phyloP scores from a whole-genome alignment of 1,284 basidiomycete genomes.

The Phellopilus nigrolimitatus region DNA sequence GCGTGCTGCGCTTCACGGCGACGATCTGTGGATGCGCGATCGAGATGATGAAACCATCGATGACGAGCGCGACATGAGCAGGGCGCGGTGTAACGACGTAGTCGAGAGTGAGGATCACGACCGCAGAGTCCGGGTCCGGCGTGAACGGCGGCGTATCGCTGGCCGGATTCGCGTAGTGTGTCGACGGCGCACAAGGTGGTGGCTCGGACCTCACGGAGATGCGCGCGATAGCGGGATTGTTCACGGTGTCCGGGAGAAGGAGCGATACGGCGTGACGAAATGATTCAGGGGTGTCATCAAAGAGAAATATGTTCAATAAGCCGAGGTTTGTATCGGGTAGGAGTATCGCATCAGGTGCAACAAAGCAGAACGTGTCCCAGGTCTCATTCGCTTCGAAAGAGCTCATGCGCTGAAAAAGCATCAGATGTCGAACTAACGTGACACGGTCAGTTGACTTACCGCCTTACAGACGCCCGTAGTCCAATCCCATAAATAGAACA shows the following conservation, averaged over 20 bases:
- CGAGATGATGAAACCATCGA: too few species aligned
- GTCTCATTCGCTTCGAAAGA: not conserved
- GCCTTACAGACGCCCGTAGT: conserved; percentile 6
- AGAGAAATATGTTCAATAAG: conserved; percentile 11
- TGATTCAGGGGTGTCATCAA: conserved; percentile 9
- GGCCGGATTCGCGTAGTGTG: not conserved
- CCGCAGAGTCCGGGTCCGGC: conserved; percentile 7
- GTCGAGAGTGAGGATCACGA: not conserved
- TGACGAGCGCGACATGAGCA: not conserved
- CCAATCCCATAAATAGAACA: conserved; percentile 15
- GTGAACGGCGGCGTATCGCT: conserved; percentile 4
- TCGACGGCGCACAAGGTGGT: not conserved
- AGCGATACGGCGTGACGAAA: conserved; percentile 9
- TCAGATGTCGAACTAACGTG: not conserved
- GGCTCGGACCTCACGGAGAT: not conserved
- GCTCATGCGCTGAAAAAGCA: not conserved
- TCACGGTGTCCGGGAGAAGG: conserved; percentile 6
- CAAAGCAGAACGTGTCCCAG: conserved; percentile 19
- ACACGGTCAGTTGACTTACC: conserved; percentile 6
- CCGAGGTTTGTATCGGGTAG: conserved; percentile 10
- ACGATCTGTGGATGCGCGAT: not conserved
- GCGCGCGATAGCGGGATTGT: not conserved
- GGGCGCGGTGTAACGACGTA: not conserved
- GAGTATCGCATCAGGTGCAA: conserved; percentile 13
- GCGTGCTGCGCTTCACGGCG: not conserved